These are phyloP conservation scores for Trebouxia sp. DNA, from an alignment of 139 green algal species.

Conservation along the genomic window DNA sequence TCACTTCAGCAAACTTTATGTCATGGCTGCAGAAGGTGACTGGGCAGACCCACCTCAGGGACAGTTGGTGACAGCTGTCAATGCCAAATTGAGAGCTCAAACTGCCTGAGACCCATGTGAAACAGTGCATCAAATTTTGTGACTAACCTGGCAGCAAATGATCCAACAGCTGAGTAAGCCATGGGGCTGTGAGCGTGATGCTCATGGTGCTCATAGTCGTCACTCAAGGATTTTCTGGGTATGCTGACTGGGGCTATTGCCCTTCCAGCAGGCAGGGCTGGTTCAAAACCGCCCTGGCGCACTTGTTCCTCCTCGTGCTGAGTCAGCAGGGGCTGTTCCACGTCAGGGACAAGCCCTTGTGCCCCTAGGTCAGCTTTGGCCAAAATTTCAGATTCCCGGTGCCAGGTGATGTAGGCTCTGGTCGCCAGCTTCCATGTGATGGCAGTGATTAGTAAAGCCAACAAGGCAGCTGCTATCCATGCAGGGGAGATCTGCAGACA, in stretches of 20 bases:
- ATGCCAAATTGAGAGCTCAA: no score
- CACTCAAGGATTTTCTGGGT: not conserved
- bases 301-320: not conserved
- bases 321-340: conserved; percentile 29
- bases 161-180: conserved; percentile 16
- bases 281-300: not conserved
- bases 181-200: conserved; percentile 4
- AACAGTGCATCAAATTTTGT: no score
- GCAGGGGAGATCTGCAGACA: conserved; percentile 48
- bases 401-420: conserved; percentile 27
- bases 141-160: no score
- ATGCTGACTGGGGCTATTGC: not conserved
- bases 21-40: no score
- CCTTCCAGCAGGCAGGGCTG: not conserved
- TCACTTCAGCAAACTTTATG: no score
- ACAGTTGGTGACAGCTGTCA: no score
- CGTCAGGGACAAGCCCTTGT: not conserved
- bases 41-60: no score
- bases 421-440: conserved; percentile 44
- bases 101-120: no score
- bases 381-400: not conserved
- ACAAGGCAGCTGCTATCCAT: conserved; percentile 51
- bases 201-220: not conserved
- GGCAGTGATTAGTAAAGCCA: conserved; percentile 47
- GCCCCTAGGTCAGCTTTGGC: not conserved